Base-by-base conservation (phyloP, 2,329 filamentous ascomycete species). In the Dactylonectria macrodidyma region DNA sequence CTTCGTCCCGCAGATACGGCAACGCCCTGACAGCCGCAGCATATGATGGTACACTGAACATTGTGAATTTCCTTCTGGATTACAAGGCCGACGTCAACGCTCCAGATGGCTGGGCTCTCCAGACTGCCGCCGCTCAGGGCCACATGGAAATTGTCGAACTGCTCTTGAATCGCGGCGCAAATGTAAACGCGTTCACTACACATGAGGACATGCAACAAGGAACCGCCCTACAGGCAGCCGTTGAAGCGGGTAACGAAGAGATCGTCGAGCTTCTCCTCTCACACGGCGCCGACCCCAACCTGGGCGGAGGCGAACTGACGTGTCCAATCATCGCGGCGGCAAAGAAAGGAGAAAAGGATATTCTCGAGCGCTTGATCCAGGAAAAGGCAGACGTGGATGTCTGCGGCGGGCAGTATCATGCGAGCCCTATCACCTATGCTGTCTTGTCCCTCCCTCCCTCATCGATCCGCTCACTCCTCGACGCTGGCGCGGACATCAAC, bases 21-120 rank as follows among this genome's bases (percentile, higher is more conserved):
- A 68, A 68, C 24, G 66, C 66, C 2, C 14, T 68, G 52, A 66
- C 63, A 11, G 63, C 63, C 9, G 61, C 63, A 11, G 63, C 63
- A 2, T 66, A 50, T 26, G 63, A 66, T 36, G 59, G 59, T 16
- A 62, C 58, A 2, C 9, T 36, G 4, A 54, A 52, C 1, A 66
- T 66, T 16, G 46, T 66, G 9, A 14, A 51, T 7, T 26, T 30
- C 5, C 63, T 66, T 47, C 47, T 66, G 38, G n/a, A 38, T 4
- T 30, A 66, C 10, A 52, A 46, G 1, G 63, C 63, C 3, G 41
- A 66, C 19, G 19, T 62, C 36, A 58, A 66, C 47, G 58, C 58
- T 2, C 63, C 63, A 2, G 51, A 66, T 16, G 63, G 63, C 19
- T 66, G 44, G 51, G n/a, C 58, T 5, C 63, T 66, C 2, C 63